Conservation (phyloP, 768 basidiomycete species). For the Russula sp. region DNA sequence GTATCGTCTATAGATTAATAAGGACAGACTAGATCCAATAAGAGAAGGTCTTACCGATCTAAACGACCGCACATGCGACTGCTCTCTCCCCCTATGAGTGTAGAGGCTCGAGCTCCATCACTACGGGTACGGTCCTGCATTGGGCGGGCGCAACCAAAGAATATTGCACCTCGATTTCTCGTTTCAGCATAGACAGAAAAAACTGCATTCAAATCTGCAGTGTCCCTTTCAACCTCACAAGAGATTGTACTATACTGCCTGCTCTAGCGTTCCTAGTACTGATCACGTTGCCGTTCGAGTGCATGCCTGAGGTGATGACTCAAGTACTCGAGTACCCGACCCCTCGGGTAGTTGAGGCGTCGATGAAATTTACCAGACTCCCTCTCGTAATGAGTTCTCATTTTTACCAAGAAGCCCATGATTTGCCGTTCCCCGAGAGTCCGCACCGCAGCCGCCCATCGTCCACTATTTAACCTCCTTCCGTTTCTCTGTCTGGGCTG, state of each 20-base stretch:
- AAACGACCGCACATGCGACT: not conserved
- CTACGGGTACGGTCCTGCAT: too few species aligned
- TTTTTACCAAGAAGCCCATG: not conserved
- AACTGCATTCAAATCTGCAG: not conserved
- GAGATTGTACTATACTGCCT: too few species aligned
- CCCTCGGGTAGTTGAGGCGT: not conserved
- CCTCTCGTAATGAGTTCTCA: not conserved
- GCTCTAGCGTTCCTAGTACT: not conserved
- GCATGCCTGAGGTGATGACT: not conserved
- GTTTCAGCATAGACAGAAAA: not conserved
- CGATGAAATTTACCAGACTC: not conserved
- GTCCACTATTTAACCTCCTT: not conserved
- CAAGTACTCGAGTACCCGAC: too few species aligned
- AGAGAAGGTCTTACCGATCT: not conserved
- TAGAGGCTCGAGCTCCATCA: too few species aligned
- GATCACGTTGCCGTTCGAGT: not conserved
- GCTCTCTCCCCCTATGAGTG: too few species aligned
- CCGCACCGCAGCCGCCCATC: not conserved
- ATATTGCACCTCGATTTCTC: too few species aligned
- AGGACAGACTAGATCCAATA: not conserved
- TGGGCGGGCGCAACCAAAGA: too few species aligned
- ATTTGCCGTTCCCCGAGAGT: not conserved
- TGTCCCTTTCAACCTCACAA: not conserved
- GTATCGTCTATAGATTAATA: not conserved
- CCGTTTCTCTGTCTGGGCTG: conserved; percentile 12